These are phyloP conservation scores for Medakamo hakoo DNA, from an alignment of 139 green algal species.

Conservation along the genomic window DNA sequence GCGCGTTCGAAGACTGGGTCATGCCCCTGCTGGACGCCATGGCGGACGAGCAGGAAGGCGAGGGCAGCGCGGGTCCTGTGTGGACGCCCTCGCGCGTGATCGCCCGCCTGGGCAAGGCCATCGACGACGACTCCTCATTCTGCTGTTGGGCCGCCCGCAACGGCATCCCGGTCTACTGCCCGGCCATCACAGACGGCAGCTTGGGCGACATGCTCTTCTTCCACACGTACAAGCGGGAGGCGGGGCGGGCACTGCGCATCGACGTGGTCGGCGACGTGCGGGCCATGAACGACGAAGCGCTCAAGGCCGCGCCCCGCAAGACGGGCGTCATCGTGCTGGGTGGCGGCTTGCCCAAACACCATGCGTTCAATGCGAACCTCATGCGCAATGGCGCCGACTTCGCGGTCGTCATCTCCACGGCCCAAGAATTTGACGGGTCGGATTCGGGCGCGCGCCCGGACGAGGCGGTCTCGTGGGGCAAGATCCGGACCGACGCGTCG, in stretches of 20 bases:
- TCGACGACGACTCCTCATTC: slow-evolving; percentile 73
- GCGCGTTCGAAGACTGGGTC: slow-evolving; percentile 97
- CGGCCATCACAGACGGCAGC: slow-evolving; percentile 74
- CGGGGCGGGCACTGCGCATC: slow-evolving; percentile 42
- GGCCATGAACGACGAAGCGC: slow-evolving; percentile 80
- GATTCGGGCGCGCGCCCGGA: slow-evolving; percentile 79
- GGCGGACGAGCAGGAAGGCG: slow-evolving; percentile 70
- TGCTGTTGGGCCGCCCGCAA: slow-evolving; percentile 86
- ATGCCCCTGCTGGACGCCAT: slow-evolving; percentile 91
- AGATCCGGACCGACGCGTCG: slow-evolving; percentile 75
- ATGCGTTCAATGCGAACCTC: slow-evolving; percentile 97
- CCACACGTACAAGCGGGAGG: slow-evolving; percentile 73
- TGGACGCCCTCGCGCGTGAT: slow-evolving; percentile 90
- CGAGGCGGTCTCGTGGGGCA: slow-evolving; percentile 94
- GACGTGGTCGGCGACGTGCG: slow-evolving; percentile 56
- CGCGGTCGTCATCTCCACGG: slow-evolving; percentile 76
- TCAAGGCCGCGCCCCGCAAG: slow-evolving; percentile 58
- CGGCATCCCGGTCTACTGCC: slow-evolving; percentile 90
- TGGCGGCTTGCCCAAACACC: slow-evolving; percentile 87
- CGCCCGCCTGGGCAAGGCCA: slow-evolving; percentile 64
- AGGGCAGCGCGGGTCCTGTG: slow-evolving; percentile 45
- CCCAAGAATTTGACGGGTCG: slow-evolving; percentile 92
- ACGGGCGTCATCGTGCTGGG: slow-evolving; percentile 90
- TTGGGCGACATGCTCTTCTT: slow-evolving; percentile 99
- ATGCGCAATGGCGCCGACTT: slow-evolving; percentile 97